Evolutionary conservation across 2,329 filamentous ascomycete species (phyloP), one percentile per base, ranked within the genome.

Genomic region (Fusarium scirpi): DNA sequence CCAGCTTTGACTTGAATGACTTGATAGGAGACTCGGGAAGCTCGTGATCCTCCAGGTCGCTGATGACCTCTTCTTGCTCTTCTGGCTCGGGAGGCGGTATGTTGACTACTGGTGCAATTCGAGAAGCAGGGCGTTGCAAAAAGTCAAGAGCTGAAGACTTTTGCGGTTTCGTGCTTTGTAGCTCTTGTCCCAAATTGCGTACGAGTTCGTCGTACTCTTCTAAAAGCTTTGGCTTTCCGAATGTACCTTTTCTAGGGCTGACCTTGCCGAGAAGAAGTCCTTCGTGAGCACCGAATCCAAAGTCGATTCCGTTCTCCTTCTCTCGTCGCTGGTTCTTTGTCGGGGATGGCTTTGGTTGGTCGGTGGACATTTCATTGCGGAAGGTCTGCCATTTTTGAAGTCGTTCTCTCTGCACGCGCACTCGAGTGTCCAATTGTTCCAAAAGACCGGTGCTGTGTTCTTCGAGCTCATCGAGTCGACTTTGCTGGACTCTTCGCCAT

Each of bases 361-460:
- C 76, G 2, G 82, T 80, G 24, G 85, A 84, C 64, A 85, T 79
- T 20, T 79, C 80, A 69, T 83, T 80, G 66, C 87, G 84, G 66
- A 94, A 93, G n/a, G 83, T 84, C 72, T 91, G 86, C 94, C 94
- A 97, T 77, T 86, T 90, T 55, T 88, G 85, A 29, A 97, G 79
- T 41, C 94, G 87, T 46, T 86, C 85, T 57, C 87, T 86, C 73
- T 97, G 94, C 9, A 86, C 82, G 45, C 84, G 82, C 1, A 96
- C 87, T 16, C 93, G 87, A 22, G 80, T 80, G 57, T 95, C 91
- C 8, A 98, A 81, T 75, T 94, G 90, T 66, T 92, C 86, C 22
- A 97, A 76, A 2, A 94, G 80, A 0, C 89, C 88, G 9, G 77
- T 75, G 2, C 78, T 79, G 11, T 81, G 78, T 15, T 84, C 83